A percentile compares a stretch with the other conserved stretches of the same genome.
These are phyloP conservation scores for Mortierella sp. DNA, from an alignment of 371 early-diverging fungal genomes.

Conservation along the genomic window DNA sequence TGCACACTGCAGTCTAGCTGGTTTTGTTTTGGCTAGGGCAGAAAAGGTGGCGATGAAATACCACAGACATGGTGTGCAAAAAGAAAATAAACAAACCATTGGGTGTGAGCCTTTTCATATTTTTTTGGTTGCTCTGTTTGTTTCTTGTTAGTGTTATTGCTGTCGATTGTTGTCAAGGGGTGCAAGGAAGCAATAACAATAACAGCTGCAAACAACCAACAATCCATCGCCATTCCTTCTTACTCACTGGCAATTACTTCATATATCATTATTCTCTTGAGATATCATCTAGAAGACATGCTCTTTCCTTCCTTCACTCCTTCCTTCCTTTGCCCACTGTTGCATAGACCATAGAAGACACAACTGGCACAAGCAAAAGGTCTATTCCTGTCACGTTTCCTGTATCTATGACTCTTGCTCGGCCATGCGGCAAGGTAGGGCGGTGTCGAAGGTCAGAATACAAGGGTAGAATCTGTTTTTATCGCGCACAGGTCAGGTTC, in stretches of 20 bases:
- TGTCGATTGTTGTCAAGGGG: no score
- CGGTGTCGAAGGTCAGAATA: not conserved
- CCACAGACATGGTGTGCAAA: not conserved
- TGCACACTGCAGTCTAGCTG: not conserved
- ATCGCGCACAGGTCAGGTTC: not conserved
- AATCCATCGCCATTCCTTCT: not conserved
- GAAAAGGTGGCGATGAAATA: not conserved
- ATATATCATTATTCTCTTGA: no score
- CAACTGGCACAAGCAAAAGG: no score
- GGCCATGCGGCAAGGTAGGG: not conserved
- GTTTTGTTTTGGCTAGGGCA: not conserved
- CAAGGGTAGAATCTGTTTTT: not conserved
- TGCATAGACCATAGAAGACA: no score
- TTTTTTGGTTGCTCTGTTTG: not conserved
- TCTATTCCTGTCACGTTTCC: not conserved
- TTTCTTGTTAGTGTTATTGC: not conserved
- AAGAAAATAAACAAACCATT: not conserved
- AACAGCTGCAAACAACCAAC: not conserved
- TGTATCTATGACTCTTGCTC: not conserved
- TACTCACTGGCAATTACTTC: not conserved
- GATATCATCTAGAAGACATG: no score
- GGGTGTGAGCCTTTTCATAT: not conserved
- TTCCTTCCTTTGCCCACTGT: no score
- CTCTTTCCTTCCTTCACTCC: no score
- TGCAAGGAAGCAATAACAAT: no score